phyloP scores from a whole-genome alignment of 345 rosid species.

The Mangifera indica region DNA sequence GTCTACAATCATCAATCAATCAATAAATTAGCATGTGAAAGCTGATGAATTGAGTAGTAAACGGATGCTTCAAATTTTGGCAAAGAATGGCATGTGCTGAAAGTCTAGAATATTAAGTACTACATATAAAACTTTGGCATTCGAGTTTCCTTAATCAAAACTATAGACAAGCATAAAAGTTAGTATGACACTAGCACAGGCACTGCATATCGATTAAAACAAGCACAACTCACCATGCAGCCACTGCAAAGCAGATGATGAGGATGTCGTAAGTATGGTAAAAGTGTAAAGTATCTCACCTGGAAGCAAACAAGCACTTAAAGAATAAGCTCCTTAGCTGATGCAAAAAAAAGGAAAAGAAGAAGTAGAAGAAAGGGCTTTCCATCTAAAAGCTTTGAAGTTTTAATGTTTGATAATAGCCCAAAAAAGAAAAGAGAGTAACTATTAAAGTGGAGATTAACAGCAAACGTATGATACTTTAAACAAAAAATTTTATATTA shows the following conservation, averaged over 20 bases:
- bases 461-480: background rate
- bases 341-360: background rate
- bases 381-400: background rate
- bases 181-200: background rate
- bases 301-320: slow-evolving; percentile 32
- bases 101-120: background rate
- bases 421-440: background rate
- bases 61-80: background rate
- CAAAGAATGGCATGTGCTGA: background rate
- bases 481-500: background rate
- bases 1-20: slow-evolving; percentile 37
- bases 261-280: slow-evolving; percentile 71
- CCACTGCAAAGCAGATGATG: slow-evolving; percentile 70
- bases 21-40: background rate
- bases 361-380: background rate
- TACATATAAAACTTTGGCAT: background rate
- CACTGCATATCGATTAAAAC: slow-evolving; percentile 17
- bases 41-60: background rate
- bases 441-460: background rate
- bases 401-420: background rate
- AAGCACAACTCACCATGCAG: slow-evolving; percentile 69
- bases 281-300: slow-evolving; percentile 77
- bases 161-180: too few species aligned
- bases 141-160: background rate
- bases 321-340: background rate